Percentiles rank a stretch among this genome's conserved stretches.
These are phyloP conservation scores for Lasiodiplodia citricola DNA, from an alignment of 2,329 filamentous ascomycete genomes.

Conservation along the genomic window DNA sequence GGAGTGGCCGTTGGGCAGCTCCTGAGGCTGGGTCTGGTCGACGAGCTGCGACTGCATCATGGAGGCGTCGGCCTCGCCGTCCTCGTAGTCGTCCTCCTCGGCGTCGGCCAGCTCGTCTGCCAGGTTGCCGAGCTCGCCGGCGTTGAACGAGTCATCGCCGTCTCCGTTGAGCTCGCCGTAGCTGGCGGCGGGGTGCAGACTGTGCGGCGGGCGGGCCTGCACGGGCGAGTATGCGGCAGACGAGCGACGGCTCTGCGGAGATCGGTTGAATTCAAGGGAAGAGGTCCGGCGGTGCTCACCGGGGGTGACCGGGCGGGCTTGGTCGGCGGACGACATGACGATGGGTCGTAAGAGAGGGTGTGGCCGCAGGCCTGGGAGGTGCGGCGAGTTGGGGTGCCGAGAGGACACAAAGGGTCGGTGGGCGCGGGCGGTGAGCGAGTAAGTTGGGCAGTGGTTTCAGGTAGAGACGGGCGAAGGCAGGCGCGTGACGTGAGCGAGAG, in stretches of 20 bases:
- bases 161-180: conserved; percentile 40
- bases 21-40: conserved; percentile 37
- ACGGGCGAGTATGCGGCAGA: conserved; percentile 53
- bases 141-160: conserved; percentile 44
- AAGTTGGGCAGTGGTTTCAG: conserved; percentile 8
- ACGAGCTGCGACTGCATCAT: conserved; percentile 38
- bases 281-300: conserved; percentile 43
- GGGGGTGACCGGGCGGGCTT: conserved; percentile 22
- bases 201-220: conserved; percentile 48
- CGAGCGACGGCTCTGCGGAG: conserved; percentile 43
- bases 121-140: conserved; percentile 73
- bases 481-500: conserved; percentile 24
- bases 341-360: not conserved
- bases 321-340: conserved; percentile 24
- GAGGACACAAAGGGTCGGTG: not conserved
- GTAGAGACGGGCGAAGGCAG: conserved; percentile 11
- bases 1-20: conserved; percentile 29
- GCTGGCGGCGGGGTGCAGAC: conserved; percentile 24
- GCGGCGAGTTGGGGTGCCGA: not conserved
- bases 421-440: conserved; percentile 14
- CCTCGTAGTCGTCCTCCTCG: conserved; percentile 68
- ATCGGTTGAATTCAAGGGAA: conserved; percentile 48
- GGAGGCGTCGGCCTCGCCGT: conserved; percentile 40
- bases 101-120: conserved; percentile 82
- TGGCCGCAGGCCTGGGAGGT: conserved; percentile 17